phyloP scores from a whole-genome alignment of 1,139 yeast species.

The Geotrichum siamense region DNA sequence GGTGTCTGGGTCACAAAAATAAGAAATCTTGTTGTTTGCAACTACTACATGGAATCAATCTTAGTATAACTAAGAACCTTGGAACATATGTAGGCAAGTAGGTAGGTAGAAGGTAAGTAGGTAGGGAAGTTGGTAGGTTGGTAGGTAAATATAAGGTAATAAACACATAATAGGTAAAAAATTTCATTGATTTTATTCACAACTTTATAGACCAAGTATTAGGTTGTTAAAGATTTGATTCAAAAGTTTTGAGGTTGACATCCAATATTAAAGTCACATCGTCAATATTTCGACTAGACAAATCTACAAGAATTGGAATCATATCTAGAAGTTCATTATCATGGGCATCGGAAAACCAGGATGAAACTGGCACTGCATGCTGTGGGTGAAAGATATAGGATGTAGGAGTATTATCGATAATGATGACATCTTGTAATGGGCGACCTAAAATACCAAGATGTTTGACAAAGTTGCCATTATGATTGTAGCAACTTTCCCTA shows the following conservation, averaged over 20 bases:
- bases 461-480: constrained; percentile 90
- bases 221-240: no score
- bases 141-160: no score
- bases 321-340: constrained; percentile 91
- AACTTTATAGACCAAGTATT: no score
- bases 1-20: no score
- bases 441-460: constrained; percentile 91
- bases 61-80: no score
- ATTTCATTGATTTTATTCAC: no score
- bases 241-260: constrained; percentile 38
- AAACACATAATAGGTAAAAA: no score
- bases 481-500: constrained; percentile 74
- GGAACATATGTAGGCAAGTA: no score
- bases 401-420: constrained; percentile 95
- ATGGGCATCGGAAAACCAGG: constrained; percentile 98
- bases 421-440: constrained; percentile 76
- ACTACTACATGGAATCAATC: no score
- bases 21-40: no score
- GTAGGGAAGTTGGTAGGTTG: no score
- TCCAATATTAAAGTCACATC: constrained; percentile 83
- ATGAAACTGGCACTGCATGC: constrained; percentile 92
- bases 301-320: constrained; percentile 82
- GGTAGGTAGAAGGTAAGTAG: no score
- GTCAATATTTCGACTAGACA: constrained; percentile 57
- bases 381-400: constrained; percentile 95